Percentiles rank a stretch among this genome's conserved stretches.
phyloP scores from a whole-genome alignment of 495 filamentous ascomycete species.

The Penicillium antarcticum region DNA sequence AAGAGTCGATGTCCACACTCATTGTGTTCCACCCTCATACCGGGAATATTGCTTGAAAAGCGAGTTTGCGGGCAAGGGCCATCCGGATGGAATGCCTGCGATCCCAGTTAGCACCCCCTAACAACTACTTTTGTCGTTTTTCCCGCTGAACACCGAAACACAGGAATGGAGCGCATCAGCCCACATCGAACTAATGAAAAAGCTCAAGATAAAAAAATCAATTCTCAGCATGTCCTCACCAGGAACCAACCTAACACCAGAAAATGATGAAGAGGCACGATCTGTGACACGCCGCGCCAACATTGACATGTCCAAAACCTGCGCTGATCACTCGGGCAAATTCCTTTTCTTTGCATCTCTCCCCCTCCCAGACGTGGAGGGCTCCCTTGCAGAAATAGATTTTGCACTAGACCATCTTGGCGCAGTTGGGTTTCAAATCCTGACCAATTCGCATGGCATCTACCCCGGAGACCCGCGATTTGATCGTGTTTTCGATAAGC shows the following conservation, averaged over 20 bases:
- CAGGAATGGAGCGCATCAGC: slow-evolving; percentile 39
- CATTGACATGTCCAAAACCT: slow-evolving; percentile 38
- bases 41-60: slow-evolving; percentile 27
- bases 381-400: slow-evolving; percentile 42
- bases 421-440: slow-evolving; percentile 47
- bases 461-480: slow-evolving; percentile 49
- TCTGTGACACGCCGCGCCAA: slow-evolving; percentile 34
- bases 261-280: slow-evolving; percentile 25
- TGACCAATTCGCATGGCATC: slow-evolving; percentile 46
- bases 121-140: neutral
- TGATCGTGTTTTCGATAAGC: slow-evolving; percentile 35
- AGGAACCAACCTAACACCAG: slow-evolving; percentile 41
- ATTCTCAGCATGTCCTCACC: slow-evolving; percentile 51
- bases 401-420: slow-evolving; percentile 32
- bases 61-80: slow-evolving; percentile 27
- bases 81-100: slow-evolving; percentile 47
- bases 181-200: slow-evolving; percentile 48
- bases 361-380: slow-evolving; percentile 44
- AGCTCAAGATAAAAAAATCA: slow-evolving; percentile 43
- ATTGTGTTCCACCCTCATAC: slow-evolving; percentile 34
- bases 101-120: slow-evolving; percentile 28
- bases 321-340: slow-evolving; percentile 26
- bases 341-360: slow-evolving; percentile 52
- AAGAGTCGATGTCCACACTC: slow-evolving; percentile 35
- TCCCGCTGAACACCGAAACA: neutral